These are phyloP conservation scores for Vinca minor DNA, from an alignment of 257 asterid genomes.

Conservation along the genomic window DNA sequence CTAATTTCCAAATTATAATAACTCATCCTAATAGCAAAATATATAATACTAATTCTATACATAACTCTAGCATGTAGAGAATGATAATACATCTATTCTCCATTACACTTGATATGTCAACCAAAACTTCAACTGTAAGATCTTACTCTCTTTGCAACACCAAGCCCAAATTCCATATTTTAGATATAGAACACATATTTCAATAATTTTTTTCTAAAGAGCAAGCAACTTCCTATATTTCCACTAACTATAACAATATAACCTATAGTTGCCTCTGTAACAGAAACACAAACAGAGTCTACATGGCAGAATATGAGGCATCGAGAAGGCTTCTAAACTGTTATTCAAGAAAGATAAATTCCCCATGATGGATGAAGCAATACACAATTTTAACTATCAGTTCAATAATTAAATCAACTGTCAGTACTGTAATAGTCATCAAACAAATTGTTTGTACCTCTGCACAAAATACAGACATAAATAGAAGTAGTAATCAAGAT, in stretches of 20 bases:
- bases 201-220: not conserved
- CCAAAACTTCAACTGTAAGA: not conserved
- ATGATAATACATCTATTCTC: not conserved
- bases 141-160: not conserved
- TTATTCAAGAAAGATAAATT: not conserved
- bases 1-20: not conserved
- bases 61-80: not conserved
- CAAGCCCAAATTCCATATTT: not conserved
- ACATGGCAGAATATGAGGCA: too few relatives aligned
- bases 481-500: not conserved
- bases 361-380: not conserved
- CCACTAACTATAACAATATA: not conserved
- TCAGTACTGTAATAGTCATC: not conserved
- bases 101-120: conserved; percentile 1
- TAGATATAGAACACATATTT: not conserved
- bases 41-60: not conserved
- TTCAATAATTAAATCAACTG: conserved; percentile 1
- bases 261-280: not conserved
- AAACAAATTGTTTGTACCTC: not conserved
- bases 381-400: not conserved
- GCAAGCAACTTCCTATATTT: not conserved
- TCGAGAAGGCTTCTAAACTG: not conserved
- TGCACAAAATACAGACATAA: too few relatives aligned
- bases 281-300: not conserved
- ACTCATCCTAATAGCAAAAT: not conserved